Percentiles rank a stretch among this genome's conserved stretches.
Evolutionary conservation across 208 protist genomes (phyloP).

Genomic region (Crithidia mellificae): DNA sequence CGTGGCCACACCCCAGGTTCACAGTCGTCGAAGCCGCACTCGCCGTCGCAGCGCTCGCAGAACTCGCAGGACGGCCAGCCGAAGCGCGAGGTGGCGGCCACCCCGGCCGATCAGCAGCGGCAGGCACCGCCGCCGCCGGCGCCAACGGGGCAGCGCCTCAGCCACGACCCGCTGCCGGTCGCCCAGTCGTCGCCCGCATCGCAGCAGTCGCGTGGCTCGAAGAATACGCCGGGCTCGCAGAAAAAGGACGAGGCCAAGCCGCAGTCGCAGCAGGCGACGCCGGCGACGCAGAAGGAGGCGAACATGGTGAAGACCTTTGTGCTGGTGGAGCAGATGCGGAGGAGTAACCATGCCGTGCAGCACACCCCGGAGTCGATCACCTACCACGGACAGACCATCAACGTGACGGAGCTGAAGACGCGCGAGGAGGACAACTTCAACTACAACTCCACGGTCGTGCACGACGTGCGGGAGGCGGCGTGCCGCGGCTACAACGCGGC

Average conservation of each 20-base stretch:
- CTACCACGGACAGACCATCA: constrained; percentile 36
- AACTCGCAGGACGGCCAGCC: not conserved
- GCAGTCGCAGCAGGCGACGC: constrained; percentile 5
- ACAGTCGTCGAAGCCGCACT: not conserved
- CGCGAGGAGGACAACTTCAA: constrained; percentile 55
- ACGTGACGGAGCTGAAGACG: constrained; percentile 59
- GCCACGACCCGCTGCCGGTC: constrained; percentile 4
- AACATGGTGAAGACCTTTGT: constrained; percentile 73
- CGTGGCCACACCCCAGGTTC: not conserved
- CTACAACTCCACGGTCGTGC: constrained; percentile 61
- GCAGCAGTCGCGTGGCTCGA: not conserved
- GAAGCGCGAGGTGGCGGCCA: not conserved
- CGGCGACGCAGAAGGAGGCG: constrained; percentile 3
- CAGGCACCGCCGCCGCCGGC: not conserved
- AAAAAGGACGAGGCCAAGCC: constrained; percentile 2
- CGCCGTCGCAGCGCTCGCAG: constrained; percentile 1
- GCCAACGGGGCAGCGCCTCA: not conserved
- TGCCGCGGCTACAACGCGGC: constrained; percentile 69
- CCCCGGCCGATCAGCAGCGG: not conserved
- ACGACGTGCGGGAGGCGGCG: constrained; percentile 50
- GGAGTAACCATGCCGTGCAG: constrained; percentile 42
- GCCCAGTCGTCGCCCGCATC: constrained; percentile 3
- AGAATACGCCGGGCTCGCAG: constrained; percentile 10
- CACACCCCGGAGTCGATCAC: constrained; percentile 36
- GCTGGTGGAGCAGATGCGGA: constrained; percentile 50